Evolutionary conservation across 2,329 filamentous ascomycete genomes (phyloP).

Genomic region (Endocalyx cinctus): DNA sequence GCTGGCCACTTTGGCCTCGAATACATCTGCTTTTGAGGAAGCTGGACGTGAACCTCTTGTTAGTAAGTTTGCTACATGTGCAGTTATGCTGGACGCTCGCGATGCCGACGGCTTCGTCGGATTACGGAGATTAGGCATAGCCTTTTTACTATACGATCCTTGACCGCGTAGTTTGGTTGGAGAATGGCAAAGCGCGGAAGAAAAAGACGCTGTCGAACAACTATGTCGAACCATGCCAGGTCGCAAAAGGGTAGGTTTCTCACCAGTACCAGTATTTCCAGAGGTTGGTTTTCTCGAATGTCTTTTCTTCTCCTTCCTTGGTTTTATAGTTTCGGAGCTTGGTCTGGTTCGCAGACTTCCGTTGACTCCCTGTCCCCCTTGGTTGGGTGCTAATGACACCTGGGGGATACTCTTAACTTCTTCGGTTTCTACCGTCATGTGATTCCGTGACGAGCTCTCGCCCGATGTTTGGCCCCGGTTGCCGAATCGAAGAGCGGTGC

Average conservation of each 20-base stretch:
- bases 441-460: conserved; percentile 68
- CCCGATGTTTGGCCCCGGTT: conserved; percentile 61
- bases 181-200: conserved; percentile 27
- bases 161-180: conserved; percentile 30
- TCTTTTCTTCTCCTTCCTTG: conserved; percentile 89
- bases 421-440: conserved; percentile 97
- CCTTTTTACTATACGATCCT: conserved; percentile 28
- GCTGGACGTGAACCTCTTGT: conserved; percentile 48
- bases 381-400: conserved; percentile 63
- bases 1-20: conserved; percentile 93
- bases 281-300: conserved; percentile 67
- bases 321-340: conserved; percentile 92
- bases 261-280: conserved; percentile 69
- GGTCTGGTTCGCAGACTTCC: conserved; percentile 79
- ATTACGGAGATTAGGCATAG: conserved; percentile 22
- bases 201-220: conserved; percentile 34
- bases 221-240: conserved; percentile 35
- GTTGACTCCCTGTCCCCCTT: conserved; percentile 58
- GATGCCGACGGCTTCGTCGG: conserved; percentile 18
- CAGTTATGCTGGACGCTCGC: conserved; percentile 26
- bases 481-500: conserved; percentile 58
- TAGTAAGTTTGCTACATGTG: conserved; percentile 41
- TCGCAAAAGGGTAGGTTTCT: conserved; percentile 35
- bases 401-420: conserved; percentile 90
- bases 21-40: conserved; percentile 95